These are phyloP conservation scores for Adansonia gregorii DNA, from an alignment of 441 rosid species.

Conservation along the genomic window DNA sequence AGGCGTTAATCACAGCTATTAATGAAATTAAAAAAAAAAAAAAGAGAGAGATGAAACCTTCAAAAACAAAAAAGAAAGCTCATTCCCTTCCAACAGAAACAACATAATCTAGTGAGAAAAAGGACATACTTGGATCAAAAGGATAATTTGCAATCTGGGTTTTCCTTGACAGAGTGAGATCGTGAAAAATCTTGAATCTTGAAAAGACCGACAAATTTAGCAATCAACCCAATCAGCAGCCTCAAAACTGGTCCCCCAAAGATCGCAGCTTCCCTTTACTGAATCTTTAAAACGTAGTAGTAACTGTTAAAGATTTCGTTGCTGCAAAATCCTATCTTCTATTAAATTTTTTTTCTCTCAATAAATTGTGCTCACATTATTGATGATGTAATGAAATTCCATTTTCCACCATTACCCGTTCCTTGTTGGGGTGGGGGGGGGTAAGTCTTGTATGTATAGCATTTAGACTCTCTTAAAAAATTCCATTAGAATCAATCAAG, in stretches of 20 bases:
- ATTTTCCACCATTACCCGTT: background rate
- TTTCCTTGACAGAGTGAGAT: constrained; percentile 18
- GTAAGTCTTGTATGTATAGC: background rate
- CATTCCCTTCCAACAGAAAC: background rate
- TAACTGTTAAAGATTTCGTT: constrained; percentile 14
- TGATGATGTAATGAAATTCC: background rate
- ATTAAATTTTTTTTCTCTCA: background rate
- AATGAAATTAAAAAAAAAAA: background rate
- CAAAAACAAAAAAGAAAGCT: background rate
- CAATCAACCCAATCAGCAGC: background rate
- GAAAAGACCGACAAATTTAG: constrained; percentile 3
- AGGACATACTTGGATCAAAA: constrained; percentile 2
- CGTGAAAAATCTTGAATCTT: background rate
- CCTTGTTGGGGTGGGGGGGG: background rate
- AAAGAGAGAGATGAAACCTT: background rate
- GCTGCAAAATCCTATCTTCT: background rate
- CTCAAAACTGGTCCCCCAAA: background rate
- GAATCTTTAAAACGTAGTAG: background rate
- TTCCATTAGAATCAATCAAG: background rate
- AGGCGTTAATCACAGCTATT: constrained; percentile 3
- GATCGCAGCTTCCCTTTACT: background rate
- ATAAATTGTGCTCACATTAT: background rate
- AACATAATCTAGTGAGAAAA: background rate
- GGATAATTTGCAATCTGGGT: constrained; percentile 4
- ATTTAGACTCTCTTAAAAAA: background rate